Base-by-base conservation (phyloP, 495 filamentous ascomycete genomes). In the Penicillium steckii region DNA sequence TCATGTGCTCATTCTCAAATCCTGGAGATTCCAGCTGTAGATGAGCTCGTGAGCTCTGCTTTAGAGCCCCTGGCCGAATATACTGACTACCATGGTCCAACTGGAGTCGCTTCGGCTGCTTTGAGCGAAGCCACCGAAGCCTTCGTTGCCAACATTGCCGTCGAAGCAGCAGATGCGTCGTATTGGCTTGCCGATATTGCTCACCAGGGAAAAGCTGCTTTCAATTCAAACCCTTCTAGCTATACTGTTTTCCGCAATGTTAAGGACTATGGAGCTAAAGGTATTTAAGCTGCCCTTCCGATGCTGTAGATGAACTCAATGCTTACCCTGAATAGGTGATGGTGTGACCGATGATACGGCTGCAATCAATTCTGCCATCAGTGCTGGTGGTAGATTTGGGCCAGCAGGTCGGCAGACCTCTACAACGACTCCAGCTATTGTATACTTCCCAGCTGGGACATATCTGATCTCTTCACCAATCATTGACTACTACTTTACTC, bases 231-330 rank as follows among this genome's bases (percentile, higher is more conserved):
- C 17, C 69, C 73, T 8, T 56, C 57, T 25, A 47, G 43, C 50
- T 89, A 87, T 62, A 80, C 80, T 52, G 79, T 92, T 24, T 94
- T 85, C 69, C 86, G 89, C 48, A 91, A 94, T 60, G 88, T 94
- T 30, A 84, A 73, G 64, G 89, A 91, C 60, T 90, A 80, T 52
- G 86, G 86, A 21, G 82, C 82, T 41, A 72, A 66, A 64, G 75
- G 75, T 83, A 56, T 30, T 66, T 58, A 30, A 8, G 17, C n/a
- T 33, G 7, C 38, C 13, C 33, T 5, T 12, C 6, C 10, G 3
- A 35, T 26, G 13, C 1, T 19, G 13, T 25, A 35, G 43, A 2
- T 7, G 5, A 3, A 17, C 10, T 21, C 13, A 44, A 12, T 24
- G 4, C 3, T 23, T 2, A 53, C n/a, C 2, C 2, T 15, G 3